A percentile compares a stretch with the other conserved stretches of the same genome.
Evolutionary conservation across 1,284 basidiomycete genomes (phyloP).

Genomic region (Hymenochaete sp.): DNA sequence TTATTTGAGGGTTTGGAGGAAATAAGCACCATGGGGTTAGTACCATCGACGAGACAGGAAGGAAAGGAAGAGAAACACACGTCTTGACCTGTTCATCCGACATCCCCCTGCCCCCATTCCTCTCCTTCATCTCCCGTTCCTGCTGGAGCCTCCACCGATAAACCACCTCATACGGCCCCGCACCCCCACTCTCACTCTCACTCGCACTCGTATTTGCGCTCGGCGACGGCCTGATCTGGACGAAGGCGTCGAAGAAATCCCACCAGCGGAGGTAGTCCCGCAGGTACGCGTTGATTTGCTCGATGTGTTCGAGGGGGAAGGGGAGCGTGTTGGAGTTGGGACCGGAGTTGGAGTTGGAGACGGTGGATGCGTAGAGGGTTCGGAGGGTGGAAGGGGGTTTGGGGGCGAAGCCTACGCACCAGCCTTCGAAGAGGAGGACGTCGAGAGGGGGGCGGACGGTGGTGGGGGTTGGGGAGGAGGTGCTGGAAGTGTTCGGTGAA

Average conservation of each 20-base stretch:
- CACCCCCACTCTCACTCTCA: conserved; percentile 15
- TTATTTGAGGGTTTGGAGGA: background rate
- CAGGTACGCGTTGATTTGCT: conserved; percentile 54
- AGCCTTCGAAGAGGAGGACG: conserved; percentile 83
- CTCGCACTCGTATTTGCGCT: background rate
- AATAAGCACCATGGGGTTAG: background rate
- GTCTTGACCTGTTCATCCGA: conserved; percentile 65
- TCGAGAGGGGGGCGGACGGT: conserved; percentile 56
- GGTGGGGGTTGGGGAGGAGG: too few species aligned
- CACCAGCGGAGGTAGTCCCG: conserved; percentile 56
- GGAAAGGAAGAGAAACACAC: conserved; percentile 32
- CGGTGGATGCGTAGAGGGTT: background rate
- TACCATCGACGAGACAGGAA: background rate
- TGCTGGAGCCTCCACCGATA: conserved; percentile 81
- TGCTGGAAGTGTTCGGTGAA: too few species aligned
- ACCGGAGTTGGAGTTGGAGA: background rate
- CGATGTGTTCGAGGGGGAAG: conserved; percentile 39
- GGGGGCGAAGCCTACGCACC: conserved; percentile 73
- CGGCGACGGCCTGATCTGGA: conserved; percentile 41
- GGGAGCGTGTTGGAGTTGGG: conserved; percentile 20
- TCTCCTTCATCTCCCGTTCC: conserved; percentile 78
- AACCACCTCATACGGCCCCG: conserved; percentile 46
- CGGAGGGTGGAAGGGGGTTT: conserved; percentile 19
- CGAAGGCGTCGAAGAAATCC: conserved; percentile 55
- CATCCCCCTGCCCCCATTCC: conserved; percentile 82